Percentiles rank a stretch among this genome's conserved stretches.
These are phyloP conservation scores for Candida nemodendra DNA, from an alignment of 805 yeast species.

Conservation along the genomic window DNA sequence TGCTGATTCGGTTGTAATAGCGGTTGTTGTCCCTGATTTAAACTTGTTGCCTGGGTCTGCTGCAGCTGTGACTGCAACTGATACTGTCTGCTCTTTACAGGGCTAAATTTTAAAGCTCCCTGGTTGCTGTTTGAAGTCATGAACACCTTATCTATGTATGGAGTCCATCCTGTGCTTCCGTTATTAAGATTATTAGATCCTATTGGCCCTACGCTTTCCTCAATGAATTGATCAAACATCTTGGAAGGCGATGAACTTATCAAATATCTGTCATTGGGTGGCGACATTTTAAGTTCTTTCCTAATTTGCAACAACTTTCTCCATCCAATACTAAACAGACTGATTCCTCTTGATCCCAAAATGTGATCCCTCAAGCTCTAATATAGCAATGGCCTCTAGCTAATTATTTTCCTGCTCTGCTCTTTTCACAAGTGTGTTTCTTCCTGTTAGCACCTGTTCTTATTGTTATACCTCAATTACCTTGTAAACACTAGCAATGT, in stretches of 20 bases:
- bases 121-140: slow-evolving; percentile 6
- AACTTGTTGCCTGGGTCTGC: slow-evolving; percentile 2
- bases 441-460: no score
- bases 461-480: no score
- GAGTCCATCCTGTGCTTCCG: slow-evolving; percentile 26
- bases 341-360: no score
- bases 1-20: slow-evolving; percentile 6
- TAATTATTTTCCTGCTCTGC: no score
- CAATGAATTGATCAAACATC: slow-evolving; percentile 27
- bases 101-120: slow-evolving; percentile 9
- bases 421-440: no score
- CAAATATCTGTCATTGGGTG: slow-evolving; percentile 18
- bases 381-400: no score
- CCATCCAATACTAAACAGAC: no score
- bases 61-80: slow-evolving; percentile 7
- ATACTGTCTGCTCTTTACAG: slow-evolving; percentile 10
- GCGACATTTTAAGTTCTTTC: slow-evolving; percentile 17
- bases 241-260: slow-evolving; percentile 31
- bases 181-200: background rate
- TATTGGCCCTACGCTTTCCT: slow-evolving; percentile 12
- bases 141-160: slow-evolving; percentile 27
- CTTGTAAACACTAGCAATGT: no score
- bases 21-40: slow-evolving; percentile 5
- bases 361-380: no score
- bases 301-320: no score